Evolutionary conservation across 306 rosid genomes (phyloP), one percentile per base, ranked within the genome.

Genomic region (Hippophae gyantsensis): DNA sequence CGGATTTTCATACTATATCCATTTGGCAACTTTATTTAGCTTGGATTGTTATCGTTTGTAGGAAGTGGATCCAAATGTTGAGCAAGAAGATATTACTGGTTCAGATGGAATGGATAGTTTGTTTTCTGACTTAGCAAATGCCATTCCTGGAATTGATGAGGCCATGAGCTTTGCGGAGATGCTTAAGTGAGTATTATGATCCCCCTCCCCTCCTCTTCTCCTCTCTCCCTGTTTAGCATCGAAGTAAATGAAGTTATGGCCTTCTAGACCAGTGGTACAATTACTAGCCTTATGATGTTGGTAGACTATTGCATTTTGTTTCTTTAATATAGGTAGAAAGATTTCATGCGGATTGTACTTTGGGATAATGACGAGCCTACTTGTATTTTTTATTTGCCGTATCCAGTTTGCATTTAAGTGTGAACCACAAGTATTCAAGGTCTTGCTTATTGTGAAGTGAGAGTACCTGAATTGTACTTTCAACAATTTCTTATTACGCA

Each of bases 101-200:
- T 14, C 79, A 7, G 95, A 89, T 54, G 99, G 99, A 57, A 89
- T 89, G 94, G 99, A 93, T 67, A 66, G 72, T 57, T 64, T 88
- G 70, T 58, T 93, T 72, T 78, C 89, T 0, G 99, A 93, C 73
- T 76, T 93, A 41, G 95, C 99, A 47, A 85, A 84, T 64, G 95
- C 99, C 14, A 93, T 93, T 75, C 99, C 99, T 13, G 99, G 99
- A 68, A 93, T 93, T 70, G 97, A 93, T 23, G 99, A 93, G 79
- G 99, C 99, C 9, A 93, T 93, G 99, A 93, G 99, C 76, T 93
- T 93, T 77, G 97, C 99, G 40, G 97, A 93, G 86, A 93, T 93
- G 99, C 77, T 93, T 63, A 93, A 89, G 99, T 93, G 75, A 82
- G 84, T 7, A 52, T 48, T 23, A 6, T 44, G 38, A n/a, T 32